phyloP scores from a whole-genome alignment of 768 basidiomycete species.

The Termitomyces sp. region DNA sequence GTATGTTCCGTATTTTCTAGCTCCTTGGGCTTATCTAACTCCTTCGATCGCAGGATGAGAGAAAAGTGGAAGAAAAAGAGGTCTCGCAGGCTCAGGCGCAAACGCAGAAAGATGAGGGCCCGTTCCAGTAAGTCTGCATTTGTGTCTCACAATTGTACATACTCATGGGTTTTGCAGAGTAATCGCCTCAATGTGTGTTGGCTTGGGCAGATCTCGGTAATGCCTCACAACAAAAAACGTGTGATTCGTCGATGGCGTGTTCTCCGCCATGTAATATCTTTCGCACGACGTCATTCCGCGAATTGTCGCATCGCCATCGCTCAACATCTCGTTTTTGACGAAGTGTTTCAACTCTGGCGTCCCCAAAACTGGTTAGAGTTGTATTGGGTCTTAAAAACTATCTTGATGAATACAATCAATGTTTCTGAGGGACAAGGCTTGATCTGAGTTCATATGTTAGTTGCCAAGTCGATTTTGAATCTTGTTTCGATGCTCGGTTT shows the following conservation, averaged over 20 bases:
- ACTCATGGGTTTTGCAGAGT: constrained; percentile 25
- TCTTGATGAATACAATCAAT: constrained; percentile 9
- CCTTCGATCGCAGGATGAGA: constrained; percentile 59
- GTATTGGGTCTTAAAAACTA: constrained; percentile 10
- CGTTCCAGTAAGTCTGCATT: constrained; percentile 72
- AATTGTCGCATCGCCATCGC: constrained; percentile 18
- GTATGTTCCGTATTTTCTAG: constrained; percentile 18
- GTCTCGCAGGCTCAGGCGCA: constrained; percentile 87
- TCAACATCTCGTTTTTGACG: constrained; percentile 7
- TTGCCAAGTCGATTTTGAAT: not conserved
- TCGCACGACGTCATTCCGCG: constrained; percentile 14
- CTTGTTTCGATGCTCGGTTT: no score
- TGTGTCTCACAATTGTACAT: not conserved
- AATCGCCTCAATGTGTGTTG: constrained; percentile 24
- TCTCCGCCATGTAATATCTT: not conserved
- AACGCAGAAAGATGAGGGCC: constrained; percentile 94
- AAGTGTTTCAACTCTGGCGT: constrained; percentile 6
- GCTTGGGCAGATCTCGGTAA: constrained; percentile 18
- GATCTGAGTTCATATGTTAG: not conserved
- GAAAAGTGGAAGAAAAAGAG: constrained; percentile 98
- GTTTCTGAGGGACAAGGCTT: not conserved
- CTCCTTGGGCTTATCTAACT: not conserved
- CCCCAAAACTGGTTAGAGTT: constrained; percentile 4
- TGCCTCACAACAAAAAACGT: constrained; percentile 9
- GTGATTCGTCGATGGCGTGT: constrained; percentile 4